Evolutionary conservation across 1,139 yeast species (phyloP), one percentile per base, ranked within the genome.

Genomic region (Geotrichum siamense): DNA sequence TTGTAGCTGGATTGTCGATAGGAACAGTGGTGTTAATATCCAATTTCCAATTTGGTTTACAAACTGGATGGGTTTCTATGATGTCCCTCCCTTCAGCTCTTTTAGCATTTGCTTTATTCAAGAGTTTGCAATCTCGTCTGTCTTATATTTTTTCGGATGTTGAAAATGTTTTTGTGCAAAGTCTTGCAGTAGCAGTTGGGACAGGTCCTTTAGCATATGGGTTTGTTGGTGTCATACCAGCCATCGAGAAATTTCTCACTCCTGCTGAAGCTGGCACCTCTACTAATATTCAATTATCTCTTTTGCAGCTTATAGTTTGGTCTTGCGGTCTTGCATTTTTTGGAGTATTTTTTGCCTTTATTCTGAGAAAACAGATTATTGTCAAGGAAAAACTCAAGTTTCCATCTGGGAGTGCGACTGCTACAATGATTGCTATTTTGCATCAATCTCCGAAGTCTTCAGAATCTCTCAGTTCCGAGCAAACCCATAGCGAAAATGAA

Each of bases 61-160:
- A 91, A 59, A 89, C 96, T 0, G 98, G 98, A 1, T 91, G 98
- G 98, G 96, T 91, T 1, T 86, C 96, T 6, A 91, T 91, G 98
- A 91, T 91, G 98, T 83, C 95, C n/a, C 68, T 91, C 45, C 97
- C 98, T 0, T 82, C 96, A 5, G 96, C 97, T 5, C 64, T 91
- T 42, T 64, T 91, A 19, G 96, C 94, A 1, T 89, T 78, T 63
- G 84, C 96, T 0, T 67, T 82, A 20, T 91, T 89, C 66, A 81
- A 78, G 53, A 54, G 54, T 1, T 38, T 75, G 2, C 70, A 76
- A 43, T 50, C 63, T 37, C 53, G 72, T 69, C 32, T 75, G 56
- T 55, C 67, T 61, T 45, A 57, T 25, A 71, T 72, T 6, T 85
- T 91, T 60, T 75, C 94, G 1, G 96, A 87, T 51, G 96, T 85